Percentiles rank a stretch among this genome's conserved stretches.
These are phyloP conservation scores for Cercospora citrullina DNA, from an alignment of 2,329 filamentous ascomycete genomes.

Conservation along the genomic window DNA sequence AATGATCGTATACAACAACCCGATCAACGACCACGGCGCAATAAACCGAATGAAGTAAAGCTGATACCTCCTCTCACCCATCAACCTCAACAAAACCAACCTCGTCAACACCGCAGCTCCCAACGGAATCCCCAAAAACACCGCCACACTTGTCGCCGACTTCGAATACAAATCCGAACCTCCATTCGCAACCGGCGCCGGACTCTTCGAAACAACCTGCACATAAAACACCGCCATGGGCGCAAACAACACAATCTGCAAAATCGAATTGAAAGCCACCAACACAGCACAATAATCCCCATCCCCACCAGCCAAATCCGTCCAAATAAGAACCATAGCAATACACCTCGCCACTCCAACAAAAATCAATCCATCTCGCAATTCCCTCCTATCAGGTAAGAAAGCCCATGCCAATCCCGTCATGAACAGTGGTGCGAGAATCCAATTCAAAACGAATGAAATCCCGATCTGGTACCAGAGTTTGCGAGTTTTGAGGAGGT, in stretches of 20 bases:
- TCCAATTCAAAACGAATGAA: slow-evolving; percentile 77
- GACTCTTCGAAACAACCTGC: slow-evolving; percentile 59
- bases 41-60: slow-evolving; percentile 67
- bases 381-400: slow-evolving; percentile 50
- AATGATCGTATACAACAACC: slow-evolving; percentile 82
- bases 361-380: slow-evolving; percentile 68
- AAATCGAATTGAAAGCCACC: slow-evolving; percentile 51
- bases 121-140: slow-evolving; percentile 80
- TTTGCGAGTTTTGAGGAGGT: slow-evolving; percentile 59
- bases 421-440: slow-evolving; percentile 81
- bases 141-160: slow-evolving; percentile 77
- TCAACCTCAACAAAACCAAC: slow-evolving; percentile 57
- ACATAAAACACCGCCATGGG: slow-evolving; percentile 57
- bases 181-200: slow-evolving; percentile 33
- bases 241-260: slow-evolving; percentile 50
- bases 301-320: slow-evolving; percentile 72
- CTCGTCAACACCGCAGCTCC: slow-evolving; percentile 77
- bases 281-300: slow-evolving; percentile 73
- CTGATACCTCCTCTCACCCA: slow-evolving; percentile 64
- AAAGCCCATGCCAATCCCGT: slow-evolving; percentile 68
- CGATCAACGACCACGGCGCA: slow-evolving; percentile 75
- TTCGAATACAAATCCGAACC: slow-evolving; percentile 40
- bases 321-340: slow-evolving; percentile 87
- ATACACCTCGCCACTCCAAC: slow-evolving; percentile 85
- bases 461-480: slow-evolving; percentile 81